Evolutionary conservation across 2,329 filamentous ascomycete genomes (phyloP), one percentile per base, ranked within the genome.

Genomic region (Clarireedia hainanense): DNA sequence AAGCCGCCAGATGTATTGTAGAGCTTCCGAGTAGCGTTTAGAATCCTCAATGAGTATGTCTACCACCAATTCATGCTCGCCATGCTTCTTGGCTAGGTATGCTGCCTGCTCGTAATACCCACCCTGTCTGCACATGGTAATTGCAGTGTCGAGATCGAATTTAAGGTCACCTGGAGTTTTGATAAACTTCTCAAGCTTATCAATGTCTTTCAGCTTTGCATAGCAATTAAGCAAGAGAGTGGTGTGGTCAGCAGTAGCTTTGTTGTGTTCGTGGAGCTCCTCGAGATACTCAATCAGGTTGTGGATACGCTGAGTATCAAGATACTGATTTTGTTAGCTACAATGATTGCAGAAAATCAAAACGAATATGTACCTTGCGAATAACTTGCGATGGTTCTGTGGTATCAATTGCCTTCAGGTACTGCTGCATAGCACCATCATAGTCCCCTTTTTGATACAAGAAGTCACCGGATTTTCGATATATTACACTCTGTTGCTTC

Each of bases 371-470:
- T 67, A 88, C 87, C 75, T 96, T 96, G 64, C 92, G 82, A 66
- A 97, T 96, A 47, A 97, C 90, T 67, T 96, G 92, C 1, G 92
- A 96, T 6, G 92, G 92, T 66, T 97, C 92, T 0, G 92, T 97
- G 57, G 89, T 94, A 68, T 96, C 91, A 58, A 99, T 96, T 0
- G 95, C 92, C 64, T 90, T 88, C 60, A 99, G 84, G 68, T 99
- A 99, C 70, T 97, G 94, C 65, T 95, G 87, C 95, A 99, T 99
- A n/a, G 95, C 91, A 6, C 89, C 94, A 67, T 99, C 94, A 67
- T 92, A 99, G 67, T 96, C 91, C 4, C 88, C 90, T 67, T 95
- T 96, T 62, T 95, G 89, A 66, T 99, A 97, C 3, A 97, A 73
- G 66, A 92, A 89, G 69, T 99, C 94, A 12, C 92, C 94, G 70